These are phyloP conservation scores for Ceriops decandra DNA, from an alignment of 345 rosid species.

Conservation along the genomic window DNA sequence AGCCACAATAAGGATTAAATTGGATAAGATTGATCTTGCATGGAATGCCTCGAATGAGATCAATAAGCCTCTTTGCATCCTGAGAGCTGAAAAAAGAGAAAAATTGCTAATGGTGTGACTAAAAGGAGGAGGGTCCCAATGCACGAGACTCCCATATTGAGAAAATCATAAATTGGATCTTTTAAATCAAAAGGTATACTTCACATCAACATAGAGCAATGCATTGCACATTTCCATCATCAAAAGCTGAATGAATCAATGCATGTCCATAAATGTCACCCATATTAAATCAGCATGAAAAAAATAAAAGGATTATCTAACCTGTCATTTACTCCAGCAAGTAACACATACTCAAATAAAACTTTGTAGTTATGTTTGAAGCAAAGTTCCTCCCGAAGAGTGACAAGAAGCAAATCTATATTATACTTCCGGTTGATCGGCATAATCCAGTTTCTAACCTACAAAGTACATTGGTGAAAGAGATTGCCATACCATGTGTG, in stretches of 20 bases:
- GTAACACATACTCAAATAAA: slow-evolving; percentile 86
- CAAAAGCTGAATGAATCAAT: too few relatives aligned
- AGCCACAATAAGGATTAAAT: slow-evolving; percentile 80
- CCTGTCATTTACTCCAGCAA: slow-evolving; percentile 91
- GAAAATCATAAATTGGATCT: too few relatives aligned
- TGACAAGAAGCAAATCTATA: slow-evolving; percentile 67
- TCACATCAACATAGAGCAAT: too few relatives aligned
- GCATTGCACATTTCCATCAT: too few relatives aligned
- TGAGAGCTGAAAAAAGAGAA: slow-evolving; percentile 52
- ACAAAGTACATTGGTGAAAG: slow-evolving; percentile 20
- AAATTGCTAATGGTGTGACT: not conserved
- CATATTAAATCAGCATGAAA: not conserved
- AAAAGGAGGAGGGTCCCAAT: not conserved
- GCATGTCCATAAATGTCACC: not conserved
- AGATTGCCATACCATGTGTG: slow-evolving; percentile 6
- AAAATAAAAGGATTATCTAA: slow-evolving; percentile 18
- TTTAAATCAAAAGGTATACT: too few relatives aligned
- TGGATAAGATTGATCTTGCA: slow-evolving; percentile 94
- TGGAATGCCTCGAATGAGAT: slow-evolving; percentile 83
- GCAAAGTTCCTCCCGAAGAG: slow-evolving; percentile 67
- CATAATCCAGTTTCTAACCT: slow-evolving; percentile 97
- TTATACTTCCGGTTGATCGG: slow-evolving; percentile 84
- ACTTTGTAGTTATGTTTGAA: slow-evolving; percentile 70
- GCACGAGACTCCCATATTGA: too few relatives aligned
- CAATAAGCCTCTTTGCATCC: slow-evolving; percentile 79